Evolutionary conservation across 139 green algal species (phyloP), one percentile per base, ranked within the genome.

Genomic region (Chlorella vulgaris): DNA sequence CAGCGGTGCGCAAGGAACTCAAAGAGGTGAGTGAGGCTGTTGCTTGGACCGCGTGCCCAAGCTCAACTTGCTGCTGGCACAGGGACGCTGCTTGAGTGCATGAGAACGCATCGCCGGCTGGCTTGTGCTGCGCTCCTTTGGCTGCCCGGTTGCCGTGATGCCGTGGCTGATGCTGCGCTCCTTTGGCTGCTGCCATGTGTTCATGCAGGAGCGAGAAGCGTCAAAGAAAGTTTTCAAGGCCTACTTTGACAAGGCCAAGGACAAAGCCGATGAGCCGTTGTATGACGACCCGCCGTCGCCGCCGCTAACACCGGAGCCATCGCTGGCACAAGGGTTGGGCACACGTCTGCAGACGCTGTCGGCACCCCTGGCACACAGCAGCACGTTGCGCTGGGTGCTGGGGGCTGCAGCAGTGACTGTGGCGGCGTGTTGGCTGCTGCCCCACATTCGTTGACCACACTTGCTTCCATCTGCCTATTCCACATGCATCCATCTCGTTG

Each of bases 1-100:
- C 68, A 71, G 73, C 79, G 80, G 90, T 91, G 62, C 63, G 81
- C 80, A 21, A n/a, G 35, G 28, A 39, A n/a, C 58, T 58, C 15
- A 60, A 38, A 42, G 51, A 69, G 36, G 61, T 69, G 66, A 8
- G 67, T 19, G 26, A 60, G 8, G 43, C n/a, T n/a, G n/a, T n/a
- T n/a, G n/a, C n/a, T n/a, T n/a, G n/a, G n/a, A n/a, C n/a, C n/a
- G n/a, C n/a, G n/a, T n/a, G n/a, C n/a, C n/a, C n/a, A n/a, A n/a
- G n/a, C n/a, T n/a, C n/a, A n/a, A n/a, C n/a, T n/a, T n/a, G n/a
- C n/a, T n/a, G n/a, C n/a, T n/a, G n/a, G n/a, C n/a, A n/a, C n/a
- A n/a, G n/a, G n/a, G n/a, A n/a, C n/a, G n/a, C n/a, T n/a, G n/a
- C n/a, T n/a, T n/a, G n/a, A n/a, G n/a, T n/a, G n/a, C n/a, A n/a